phyloP scores from a whole-genome alignment of 2,329 filamentous ascomycete species.

The Neocatenulostroma microsporum region DNA sequence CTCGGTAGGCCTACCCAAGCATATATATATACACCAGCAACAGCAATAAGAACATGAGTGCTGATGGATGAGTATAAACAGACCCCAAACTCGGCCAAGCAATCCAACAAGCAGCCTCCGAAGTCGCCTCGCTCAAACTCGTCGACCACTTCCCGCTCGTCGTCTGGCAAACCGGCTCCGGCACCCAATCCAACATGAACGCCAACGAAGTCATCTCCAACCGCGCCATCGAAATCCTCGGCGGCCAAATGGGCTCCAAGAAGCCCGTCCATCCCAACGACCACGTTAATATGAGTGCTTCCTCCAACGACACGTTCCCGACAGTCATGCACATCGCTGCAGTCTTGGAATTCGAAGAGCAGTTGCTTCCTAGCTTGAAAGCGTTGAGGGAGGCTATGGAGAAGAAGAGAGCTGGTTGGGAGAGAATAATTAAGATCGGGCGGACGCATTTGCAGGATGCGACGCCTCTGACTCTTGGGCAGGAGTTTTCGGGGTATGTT shows the following conservation, averaged over 20 bases:
- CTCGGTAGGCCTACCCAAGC: conserved; percentile 54
- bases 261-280: conserved; percentile 99
- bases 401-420: conserved; percentile 80
- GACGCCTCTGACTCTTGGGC: conserved; percentile 86
- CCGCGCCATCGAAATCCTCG: conserved; percentile 95
- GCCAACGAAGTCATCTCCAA: conserved; percentile 99
- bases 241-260: conserved; percentile 89
- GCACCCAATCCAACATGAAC: conserved; percentile 99
- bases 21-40: no score
- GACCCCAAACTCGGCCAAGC: conserved; percentile 84
- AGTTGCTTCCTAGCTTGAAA: conserved; percentile 73
- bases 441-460: conserved; percentile 96
- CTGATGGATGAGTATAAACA: conserved; percentile 27
- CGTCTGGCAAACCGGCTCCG: conserved; percentile 98
- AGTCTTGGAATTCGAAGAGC: conserved; percentile 82
- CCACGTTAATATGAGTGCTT: conserved; percentile 98
- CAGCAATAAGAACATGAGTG: background rate
- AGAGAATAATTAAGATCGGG: conserved; percentile 97
- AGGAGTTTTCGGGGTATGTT: conserved; percentile 97
- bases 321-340: conserved; percentile 99
- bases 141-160: conserved; percentile 96
- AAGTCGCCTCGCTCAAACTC: conserved; percentile 90
- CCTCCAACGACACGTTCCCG: conserved; percentile 98
- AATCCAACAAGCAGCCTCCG: conserved; percentile 87
- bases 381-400: conserved; percentile 78